A percentile compares a stretch with the other conserved stretches of the same genome.
phyloP scores from a whole-genome alignment of 176 grass and related monocot species.

The Oryza glaberrima region DNA sequence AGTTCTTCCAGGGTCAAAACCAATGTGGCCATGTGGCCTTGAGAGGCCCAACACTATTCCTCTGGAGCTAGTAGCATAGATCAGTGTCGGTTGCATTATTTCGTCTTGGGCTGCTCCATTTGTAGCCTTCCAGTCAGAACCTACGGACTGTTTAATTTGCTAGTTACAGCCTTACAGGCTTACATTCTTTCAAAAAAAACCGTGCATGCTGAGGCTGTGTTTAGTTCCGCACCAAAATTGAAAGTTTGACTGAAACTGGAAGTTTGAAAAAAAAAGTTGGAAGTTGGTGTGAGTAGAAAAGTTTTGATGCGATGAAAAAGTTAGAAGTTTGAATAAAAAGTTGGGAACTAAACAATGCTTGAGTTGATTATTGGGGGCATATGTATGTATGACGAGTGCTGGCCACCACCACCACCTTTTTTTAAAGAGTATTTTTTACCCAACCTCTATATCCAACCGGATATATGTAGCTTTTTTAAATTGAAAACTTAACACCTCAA shows the following conservation, averaged over 20 bases:
- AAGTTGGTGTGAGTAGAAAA: too few relatives aligned
- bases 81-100: background rate
- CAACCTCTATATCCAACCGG: rapidly evolving
- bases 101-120: background rate
- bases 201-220: background rate
- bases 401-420: too few relatives aligned
- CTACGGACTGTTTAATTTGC: background rate
- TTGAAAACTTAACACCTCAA: too few relatives aligned
- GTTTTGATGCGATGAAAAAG: too few relatives aligned
- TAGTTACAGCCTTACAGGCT: background rate
- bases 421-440: too few relatives aligned
- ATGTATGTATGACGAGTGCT: background rate
- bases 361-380: background rate
- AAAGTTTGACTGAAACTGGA: too few relatives aligned
- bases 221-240: too few relatives aligned
- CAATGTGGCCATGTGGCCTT: slow-evolving; percentile 7
- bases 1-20: background rate
- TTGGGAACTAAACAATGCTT: too few relatives aligned
- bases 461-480: too few relatives aligned
- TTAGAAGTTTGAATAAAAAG: too few relatives aligned
- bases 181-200: background rate
- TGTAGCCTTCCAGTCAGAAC: background rate
- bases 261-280: too few relatives aligned
- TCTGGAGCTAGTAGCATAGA: background rate
- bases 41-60: slow-evolving; percentile 23